Conservation (phyloP, 305 asterid genomes). For the Coffea humblotiana region DNA sequence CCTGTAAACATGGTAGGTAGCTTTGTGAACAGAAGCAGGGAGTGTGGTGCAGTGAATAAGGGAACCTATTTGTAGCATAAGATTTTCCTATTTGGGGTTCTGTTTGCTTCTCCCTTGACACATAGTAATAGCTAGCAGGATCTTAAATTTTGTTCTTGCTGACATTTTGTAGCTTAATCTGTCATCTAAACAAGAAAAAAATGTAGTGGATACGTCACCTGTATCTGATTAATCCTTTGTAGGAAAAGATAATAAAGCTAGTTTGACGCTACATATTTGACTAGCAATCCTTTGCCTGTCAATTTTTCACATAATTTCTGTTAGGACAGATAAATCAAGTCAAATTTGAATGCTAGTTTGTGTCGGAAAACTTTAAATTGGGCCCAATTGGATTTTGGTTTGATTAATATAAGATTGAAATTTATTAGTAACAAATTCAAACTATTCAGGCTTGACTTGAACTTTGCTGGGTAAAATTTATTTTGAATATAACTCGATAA, state of each 20-base stretch:
- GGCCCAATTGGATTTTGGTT: too few species aligned
- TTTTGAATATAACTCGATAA: too few species aligned
- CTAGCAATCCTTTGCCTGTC: too few species aligned
- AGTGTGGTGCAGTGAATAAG: constrained; percentile 29
- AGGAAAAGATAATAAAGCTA: not conserved
- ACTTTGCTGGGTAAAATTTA: too few species aligned
- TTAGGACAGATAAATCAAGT: too few species aligned
- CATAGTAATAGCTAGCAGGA: not conserved
- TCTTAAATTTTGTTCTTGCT: not conserved
- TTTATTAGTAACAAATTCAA: too few species aligned
- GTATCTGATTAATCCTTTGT: not conserved
- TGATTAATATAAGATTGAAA: too few species aligned
- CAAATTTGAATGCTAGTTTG: too few species aligned
- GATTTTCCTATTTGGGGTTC: constrained; percentile 17
- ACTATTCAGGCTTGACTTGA: too few species aligned
- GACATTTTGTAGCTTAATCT: not conserved
- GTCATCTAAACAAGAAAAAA: not conserved
- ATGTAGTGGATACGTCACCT: not conserved
- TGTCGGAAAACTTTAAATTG: too few species aligned
- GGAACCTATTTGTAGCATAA: constrained; percentile 28
- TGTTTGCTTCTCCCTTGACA: constrained; percentile 8
- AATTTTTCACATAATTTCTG: not conserved
- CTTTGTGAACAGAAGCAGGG: constrained; percentile 40
- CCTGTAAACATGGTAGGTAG: constrained; percentile 22
- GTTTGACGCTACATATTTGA: not conserved